Evolutionary conservation across 164 flowering plant species (phyloP).

Genomic region (Vitis labrusca): DNA sequence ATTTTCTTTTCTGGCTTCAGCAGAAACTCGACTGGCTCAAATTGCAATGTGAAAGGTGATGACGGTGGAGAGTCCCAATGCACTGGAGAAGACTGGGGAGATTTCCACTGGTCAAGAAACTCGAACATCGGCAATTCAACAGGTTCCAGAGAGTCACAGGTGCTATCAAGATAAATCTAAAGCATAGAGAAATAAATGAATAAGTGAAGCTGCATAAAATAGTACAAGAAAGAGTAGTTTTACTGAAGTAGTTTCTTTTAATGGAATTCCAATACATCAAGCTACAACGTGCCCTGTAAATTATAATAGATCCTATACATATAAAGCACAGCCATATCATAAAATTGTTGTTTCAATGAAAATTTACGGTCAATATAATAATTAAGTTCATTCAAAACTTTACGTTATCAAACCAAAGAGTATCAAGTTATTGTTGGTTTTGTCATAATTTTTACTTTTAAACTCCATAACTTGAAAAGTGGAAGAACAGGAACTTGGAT

Average conservation of each 20-base stretch:
- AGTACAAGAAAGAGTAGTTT: neutral
- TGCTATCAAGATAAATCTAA: constrained; percentile 10
- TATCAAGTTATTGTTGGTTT: neutral
- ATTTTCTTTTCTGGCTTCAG: constrained; percentile 13
- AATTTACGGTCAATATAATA: too few relatives aligned
- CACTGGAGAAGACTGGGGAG: constrained; percentile 25
- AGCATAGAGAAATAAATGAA: neutral
- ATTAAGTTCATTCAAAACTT: too few relatives aligned
- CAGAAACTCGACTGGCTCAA: constrained; percentile 21
- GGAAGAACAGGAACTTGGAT: neutral
- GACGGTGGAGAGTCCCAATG: constrained; percentile 17
- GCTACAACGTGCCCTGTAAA: too few relatives aligned
- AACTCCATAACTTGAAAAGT: neutral
- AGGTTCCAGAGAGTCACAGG: constrained; percentile 12
- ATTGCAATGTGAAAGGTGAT: constrained; percentile 21
- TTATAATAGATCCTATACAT: too few relatives aligned
- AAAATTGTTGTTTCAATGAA: too few relatives aligned
- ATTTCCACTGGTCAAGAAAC: constrained; percentile 22
- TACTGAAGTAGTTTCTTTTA: neutral
- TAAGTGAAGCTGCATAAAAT: neutral
- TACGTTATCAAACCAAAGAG: too few relatives aligned
- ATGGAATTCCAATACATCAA: too few relatives aligned
- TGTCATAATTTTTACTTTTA: neutral
- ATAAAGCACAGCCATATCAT: too few relatives aligned
- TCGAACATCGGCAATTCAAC: constrained; percentile 24